phyloP scores from a whole-genome alignment of 495 filamentous ascomycete species.

The Neurospora sp. region DNA sequence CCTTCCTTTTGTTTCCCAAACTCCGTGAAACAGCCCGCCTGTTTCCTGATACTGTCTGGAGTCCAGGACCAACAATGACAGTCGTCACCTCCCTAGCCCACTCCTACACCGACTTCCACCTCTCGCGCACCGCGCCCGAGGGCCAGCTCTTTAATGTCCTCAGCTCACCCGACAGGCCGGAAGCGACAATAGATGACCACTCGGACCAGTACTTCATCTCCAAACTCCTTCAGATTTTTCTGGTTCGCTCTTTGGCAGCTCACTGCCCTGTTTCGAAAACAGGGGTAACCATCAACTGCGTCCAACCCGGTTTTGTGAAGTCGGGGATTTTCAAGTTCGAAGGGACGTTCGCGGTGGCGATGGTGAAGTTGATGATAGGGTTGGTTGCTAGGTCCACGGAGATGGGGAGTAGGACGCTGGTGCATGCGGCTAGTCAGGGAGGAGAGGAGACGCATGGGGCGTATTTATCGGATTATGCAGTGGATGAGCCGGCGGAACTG shows the following conservation, averaged over 20 bases:
- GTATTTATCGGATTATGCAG: conserved; percentile 30
- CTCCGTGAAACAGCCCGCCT: conserved; percentile 20
- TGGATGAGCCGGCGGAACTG: neutral
- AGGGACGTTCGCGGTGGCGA: neutral
- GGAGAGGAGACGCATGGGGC: conserved; percentile 28
- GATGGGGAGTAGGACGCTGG: conserved; percentile 32
- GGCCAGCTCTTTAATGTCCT: conserved; percentile 1
- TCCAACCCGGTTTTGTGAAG: conserved; percentile 5
- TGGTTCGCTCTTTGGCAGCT: conserved; percentile 27
- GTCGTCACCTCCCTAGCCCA: conserved; percentile 17
- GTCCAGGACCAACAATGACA: conserved; percentile 16
- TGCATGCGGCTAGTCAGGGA: conserved; percentile 25
- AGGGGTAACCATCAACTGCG: conserved; percentile 1
- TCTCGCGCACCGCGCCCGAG: neutral
- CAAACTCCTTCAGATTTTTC: conserved; percentile 32
- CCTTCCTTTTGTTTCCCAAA: conserved; percentile 32
- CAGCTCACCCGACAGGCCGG: neutral
- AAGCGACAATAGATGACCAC: neutral
- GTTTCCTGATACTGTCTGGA: neutral
- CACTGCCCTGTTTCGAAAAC: neutral
- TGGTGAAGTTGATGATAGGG: conserved; percentile 15
- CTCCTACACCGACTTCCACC: neutral
- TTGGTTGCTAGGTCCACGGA: conserved; percentile 30
- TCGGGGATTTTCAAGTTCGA: neutral
- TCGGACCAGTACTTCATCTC: conserved; percentile 24